These are phyloP conservation scores for Hydnomerulius pinastri DNA, from an alignment of 768 basidiomycete species.

Conservation along the genomic window DNA sequence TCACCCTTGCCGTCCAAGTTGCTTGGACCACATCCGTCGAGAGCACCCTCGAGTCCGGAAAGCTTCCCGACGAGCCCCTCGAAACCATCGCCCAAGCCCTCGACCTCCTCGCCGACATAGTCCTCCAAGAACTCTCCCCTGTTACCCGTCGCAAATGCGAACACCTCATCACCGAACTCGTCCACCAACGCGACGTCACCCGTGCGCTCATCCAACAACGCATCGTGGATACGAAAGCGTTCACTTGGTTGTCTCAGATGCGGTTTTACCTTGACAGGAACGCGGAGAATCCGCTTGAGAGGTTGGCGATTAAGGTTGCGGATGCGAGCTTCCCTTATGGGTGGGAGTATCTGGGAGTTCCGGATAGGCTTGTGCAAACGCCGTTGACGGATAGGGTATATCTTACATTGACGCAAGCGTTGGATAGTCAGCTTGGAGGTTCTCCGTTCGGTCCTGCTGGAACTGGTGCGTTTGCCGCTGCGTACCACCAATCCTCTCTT, in stretches of 20 bases:
- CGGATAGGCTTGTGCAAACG: conserved; percentile 96
- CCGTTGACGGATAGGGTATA: conserved; percentile 97
- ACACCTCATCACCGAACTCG: conserved; percentile 97
- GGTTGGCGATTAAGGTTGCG: conserved; percentile 80
- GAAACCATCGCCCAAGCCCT: conserved; percentile 79
- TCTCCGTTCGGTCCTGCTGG: conserved; percentile 98
- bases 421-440: conserved; percentile 93
- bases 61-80: conserved; percentile 64
- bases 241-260: conserved; percentile 98
- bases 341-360: conserved; percentile 98
- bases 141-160: conserved; percentile 98
- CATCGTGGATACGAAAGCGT: conserved; percentile 66
- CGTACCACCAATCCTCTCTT: no score
- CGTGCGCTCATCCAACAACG: conserved; percentile 72
- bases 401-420: conserved; percentile 92
- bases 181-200: conserved; percentile 95
- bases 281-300: conserved; percentile 75
- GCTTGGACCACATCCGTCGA: conserved; percentile 93
- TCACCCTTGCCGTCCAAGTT: conserved; percentile 93
- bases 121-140: conserved; percentile 83
- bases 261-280: conserved; percentile 87
- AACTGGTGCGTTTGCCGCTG: conserved; percentile 69
- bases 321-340: conserved; percentile 95
- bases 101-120: conserved; percentile 95
- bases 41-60: conserved; percentile 54